A percentile compares a stretch with the other conserved stretches of the same genome.
phyloP scores from a whole-genome alignment of 1,284 basidiomycete genomes.

The Ustilago shanxiensis region DNA sequence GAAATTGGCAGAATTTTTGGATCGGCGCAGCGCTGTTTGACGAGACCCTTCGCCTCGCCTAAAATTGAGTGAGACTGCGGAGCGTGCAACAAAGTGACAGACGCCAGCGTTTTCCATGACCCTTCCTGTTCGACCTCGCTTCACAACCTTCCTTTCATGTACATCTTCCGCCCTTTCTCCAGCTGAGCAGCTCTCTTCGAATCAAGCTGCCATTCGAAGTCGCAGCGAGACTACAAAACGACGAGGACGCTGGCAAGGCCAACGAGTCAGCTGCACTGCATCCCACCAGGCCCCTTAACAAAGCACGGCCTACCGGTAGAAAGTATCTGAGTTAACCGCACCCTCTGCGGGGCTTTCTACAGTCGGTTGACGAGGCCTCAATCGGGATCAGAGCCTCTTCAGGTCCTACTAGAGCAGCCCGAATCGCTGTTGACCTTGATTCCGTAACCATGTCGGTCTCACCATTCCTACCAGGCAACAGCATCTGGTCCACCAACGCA shows the following conservation, averaged over 20 bases:
- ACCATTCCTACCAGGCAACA: constrained; percentile 44
- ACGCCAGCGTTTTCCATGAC: neutral
- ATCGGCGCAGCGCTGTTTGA: constrained; percentile 1
- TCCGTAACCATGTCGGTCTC: constrained; percentile 39
- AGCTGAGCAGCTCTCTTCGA: neutral
- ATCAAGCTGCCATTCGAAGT: neutral
- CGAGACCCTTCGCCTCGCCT: constrained; percentile 8
- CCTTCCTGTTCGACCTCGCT: neutral
- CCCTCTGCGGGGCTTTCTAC: too few relatives aligned
- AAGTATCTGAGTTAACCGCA: neutral
- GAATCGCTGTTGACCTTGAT: constrained; percentile 4
- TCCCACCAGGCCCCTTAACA: neutral
- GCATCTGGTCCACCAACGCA: constrained; percentile 47
- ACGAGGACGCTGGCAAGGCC: too few relatives aligned
- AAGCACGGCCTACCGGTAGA: neutral
- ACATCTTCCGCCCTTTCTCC: neutral
- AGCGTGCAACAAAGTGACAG: neutral
- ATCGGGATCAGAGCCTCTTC: too few relatives aligned
- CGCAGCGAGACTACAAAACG: neutral
- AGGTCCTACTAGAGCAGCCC: neutral
- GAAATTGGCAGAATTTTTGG: neutral
- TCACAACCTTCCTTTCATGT: neutral
- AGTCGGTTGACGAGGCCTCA: neutral
- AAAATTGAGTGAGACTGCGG: constrained; percentile 2
- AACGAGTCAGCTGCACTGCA: neutral